Evolutionary conservation across 129 eudicot species (phyloP).

Genomic region (Flaveria ramosissima): DNA sequence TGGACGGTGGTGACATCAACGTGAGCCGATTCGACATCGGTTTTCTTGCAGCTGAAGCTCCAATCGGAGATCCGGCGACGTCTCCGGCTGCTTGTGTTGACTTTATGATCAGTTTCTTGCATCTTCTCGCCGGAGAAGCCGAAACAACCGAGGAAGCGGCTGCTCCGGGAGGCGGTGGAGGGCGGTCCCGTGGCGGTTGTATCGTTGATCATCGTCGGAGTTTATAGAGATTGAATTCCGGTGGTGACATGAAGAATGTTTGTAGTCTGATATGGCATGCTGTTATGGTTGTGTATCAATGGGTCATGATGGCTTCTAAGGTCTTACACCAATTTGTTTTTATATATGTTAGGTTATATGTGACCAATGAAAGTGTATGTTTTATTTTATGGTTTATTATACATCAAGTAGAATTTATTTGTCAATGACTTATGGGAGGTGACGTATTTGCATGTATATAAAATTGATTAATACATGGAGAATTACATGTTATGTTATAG

Average conservation of each 20-base stretch:
- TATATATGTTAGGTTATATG: constrained; percentile 21
- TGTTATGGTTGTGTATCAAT: constrained; percentile 11
- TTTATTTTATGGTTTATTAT: neutral
- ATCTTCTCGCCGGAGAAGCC: constrained; percentile 33
- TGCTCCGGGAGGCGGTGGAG: constrained; percentile 24
- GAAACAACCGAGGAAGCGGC: constrained; percentile 44
- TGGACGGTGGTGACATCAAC: neutral
- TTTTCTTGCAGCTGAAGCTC: constrained; percentile 27
- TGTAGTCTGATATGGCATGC: constrained; percentile 43
- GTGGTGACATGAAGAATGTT: constrained; percentile 27
- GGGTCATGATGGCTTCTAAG: neutral
- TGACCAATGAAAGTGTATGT: neutral
- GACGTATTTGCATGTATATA: neutral
- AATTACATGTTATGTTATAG: too few relatives aligned
- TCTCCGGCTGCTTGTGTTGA: constrained; percentile 34
- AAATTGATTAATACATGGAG: neutral
- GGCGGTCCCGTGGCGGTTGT: constrained; percentile 12
- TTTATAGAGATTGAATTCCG: constrained; percentile 15
- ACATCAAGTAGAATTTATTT: neutral
- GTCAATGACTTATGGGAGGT: neutral
- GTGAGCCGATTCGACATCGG: constrained; percentile 23
- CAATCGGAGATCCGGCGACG: constrained; percentile 35
- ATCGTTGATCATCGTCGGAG: constrained; percentile 36
- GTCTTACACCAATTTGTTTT: constrained; percentile 17
- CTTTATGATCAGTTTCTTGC: constrained; percentile 20